Evolutionary conservation across 2,329 filamentous ascomycete species (phyloP).

Genomic region (Aspergillus persii): DNA sequence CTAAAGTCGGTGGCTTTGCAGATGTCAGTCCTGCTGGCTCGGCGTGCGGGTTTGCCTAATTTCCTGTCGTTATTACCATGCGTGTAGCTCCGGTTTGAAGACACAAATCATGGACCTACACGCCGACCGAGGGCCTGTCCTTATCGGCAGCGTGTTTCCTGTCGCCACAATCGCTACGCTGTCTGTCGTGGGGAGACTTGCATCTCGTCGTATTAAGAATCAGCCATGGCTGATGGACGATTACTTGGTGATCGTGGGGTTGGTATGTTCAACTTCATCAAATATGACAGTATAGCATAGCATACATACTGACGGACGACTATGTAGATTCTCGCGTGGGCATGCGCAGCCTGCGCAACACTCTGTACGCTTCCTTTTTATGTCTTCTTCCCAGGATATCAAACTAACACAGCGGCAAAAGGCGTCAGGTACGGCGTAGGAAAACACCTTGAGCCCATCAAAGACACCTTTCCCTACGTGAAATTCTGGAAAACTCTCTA

Average conservation of each 20-base stretch:
- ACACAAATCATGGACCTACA: neutral
- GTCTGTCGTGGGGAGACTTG: neutral
- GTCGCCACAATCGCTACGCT: neutral
- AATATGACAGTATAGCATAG: neutral
- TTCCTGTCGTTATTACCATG: neutral
- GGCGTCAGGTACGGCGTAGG: neutral
- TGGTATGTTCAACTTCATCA: neutral
- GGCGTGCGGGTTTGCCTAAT: neutral
- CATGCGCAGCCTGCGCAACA: neutral
- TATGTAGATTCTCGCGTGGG: neutral
- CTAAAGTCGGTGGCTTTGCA: neutral
- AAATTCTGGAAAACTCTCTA: neutral
- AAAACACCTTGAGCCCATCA: neutral
- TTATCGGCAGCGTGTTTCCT: neutral
- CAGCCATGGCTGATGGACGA: neutral
- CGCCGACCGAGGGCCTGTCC: neutral
- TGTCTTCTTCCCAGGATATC: neutral
- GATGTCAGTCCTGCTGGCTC: no score
- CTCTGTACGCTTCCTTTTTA: neutral
- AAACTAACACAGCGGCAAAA: neutral
- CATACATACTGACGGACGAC: neutral
- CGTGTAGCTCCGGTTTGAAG: neutral
- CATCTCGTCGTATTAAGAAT: neutral
- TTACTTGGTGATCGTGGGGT: neutral
- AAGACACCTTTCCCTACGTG: neutral